Base-by-base conservation (phyloP, 805 yeast genomes). In the Nakazawaea ishiwadae region DNA sequence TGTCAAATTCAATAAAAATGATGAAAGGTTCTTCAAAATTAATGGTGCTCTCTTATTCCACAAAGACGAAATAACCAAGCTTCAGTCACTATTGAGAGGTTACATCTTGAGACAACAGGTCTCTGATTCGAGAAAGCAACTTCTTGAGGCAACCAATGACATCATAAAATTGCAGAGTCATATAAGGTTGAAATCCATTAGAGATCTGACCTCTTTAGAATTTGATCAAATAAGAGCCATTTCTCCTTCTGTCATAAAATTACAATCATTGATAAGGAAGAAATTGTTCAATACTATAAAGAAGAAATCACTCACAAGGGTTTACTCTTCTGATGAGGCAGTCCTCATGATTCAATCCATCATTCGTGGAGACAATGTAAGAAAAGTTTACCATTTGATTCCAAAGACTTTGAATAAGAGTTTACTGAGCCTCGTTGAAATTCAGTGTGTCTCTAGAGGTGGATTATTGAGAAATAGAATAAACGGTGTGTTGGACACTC, bases 391-490 rank as follows among this genome's bases (percentile, higher is more conserved):
- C 21, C 20, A 8, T 32, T 49, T 9, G 44, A 33, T 16, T 12
- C 14, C 46, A 11, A 39, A 7, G 51, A 52, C 11, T 31, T 64
- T 33, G 30, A 39, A 31, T 17, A 24, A 35, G 21, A 16, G 31
- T n/a, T 31, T 40, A 9, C 35, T 29, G 16, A 20, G 30, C 10
- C 29, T 52, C 2, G n/a, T 37, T 11, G 72, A 68, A 28, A 51
- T 72, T 4, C 77, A 73, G 49, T 55, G 66, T 14, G 60, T 72
- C 30, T 60, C 62, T 1, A 56, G 77, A 49, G 78, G 75, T 23
- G 79, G 70, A 0, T 53, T 67, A 14, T 46, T 66, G 7, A 60
- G 79, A 47, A 62, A 65, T 3, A 59, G 58, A 29, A 53, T 73
- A 32, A 71, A 71, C 46, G 58, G 53, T 34, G 67, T 69, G 2